Evolutionary conservation across 306 rosid genomes (phyloP).

Genomic region (Quercus gilva): DNA sequence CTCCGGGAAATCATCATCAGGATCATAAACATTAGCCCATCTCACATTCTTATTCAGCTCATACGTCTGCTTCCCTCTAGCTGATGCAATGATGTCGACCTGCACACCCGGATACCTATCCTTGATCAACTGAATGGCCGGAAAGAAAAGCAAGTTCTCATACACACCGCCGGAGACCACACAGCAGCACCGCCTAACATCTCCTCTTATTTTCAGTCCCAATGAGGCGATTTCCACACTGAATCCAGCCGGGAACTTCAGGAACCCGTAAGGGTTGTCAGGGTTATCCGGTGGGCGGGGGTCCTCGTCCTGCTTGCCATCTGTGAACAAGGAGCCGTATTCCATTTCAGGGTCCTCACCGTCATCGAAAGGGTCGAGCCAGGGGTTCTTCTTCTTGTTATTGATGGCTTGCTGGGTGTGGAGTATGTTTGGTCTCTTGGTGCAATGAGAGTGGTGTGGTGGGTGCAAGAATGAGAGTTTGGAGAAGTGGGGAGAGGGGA

Average conservation of each 20-base stretch:
- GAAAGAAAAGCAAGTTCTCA: slow-evolving; percentile 75
- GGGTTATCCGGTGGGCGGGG: slow-evolving; percentile 76
- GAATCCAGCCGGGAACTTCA: slow-evolving; percentile 78
- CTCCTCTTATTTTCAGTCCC: slow-evolving; percentile 67
- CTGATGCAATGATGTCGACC: slow-evolving; percentile 59
- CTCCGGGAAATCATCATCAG: slow-evolving; percentile 63
- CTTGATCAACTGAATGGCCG: slow-evolving; percentile 69
- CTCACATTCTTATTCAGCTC: slow-evolving; percentile 90
- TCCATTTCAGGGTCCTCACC: slow-evolving; percentile 77
- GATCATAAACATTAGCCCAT: slow-evolving; percentile 74
- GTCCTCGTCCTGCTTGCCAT: slow-evolving; percentile 89
- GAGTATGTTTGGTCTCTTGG: slow-evolving; percentile 23
- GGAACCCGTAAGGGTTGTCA: slow-evolving; percentile 63
- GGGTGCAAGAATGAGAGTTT: slow-evolving; percentile 40
- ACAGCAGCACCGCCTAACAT: slow-evolving; percentile 86
- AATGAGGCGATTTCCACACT: slow-evolving; percentile 68
- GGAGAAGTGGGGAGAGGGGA: slow-evolving; percentile 32
- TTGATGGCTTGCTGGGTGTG: slow-evolving; percentile 22
- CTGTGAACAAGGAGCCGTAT: slow-evolving; percentile 57
- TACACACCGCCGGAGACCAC: slow-evolving; percentile 82
- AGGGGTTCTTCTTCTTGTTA: slow-evolving; percentile 55
- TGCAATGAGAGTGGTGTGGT: slow-evolving; percentile 20
- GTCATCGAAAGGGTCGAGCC: slow-evolving; percentile 84
- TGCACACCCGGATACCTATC: slow-evolving; percentile 84
- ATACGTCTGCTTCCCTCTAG: slow-evolving; percentile 72